Percentiles rank a stretch among this genome's conserved stretches.
phyloP scores from a whole-genome alignment of 2,329 filamentous ascomycete genomes.

The Aspergillus jensenii region DNA sequence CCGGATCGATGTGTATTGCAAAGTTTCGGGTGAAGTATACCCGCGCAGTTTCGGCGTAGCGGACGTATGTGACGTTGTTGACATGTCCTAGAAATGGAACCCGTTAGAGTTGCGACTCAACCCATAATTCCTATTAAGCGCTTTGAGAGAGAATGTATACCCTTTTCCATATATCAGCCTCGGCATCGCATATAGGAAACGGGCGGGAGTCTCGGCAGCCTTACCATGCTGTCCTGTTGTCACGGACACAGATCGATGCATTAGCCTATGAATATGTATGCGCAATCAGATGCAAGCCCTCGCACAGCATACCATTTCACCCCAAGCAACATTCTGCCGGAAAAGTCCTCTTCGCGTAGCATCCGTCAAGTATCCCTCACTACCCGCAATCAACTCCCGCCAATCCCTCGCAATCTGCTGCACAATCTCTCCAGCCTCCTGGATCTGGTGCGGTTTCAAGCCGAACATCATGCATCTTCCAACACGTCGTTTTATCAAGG shows the following conservation, averaged over 20 bases:
- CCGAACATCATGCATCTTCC: constrained; percentile 77
- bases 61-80: constrained; percentile 81
- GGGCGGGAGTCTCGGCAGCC: constrained; percentile 12
- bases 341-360: constrained; percentile 63
- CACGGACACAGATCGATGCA: constrained; percentile 2
- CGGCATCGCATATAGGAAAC: not conserved
- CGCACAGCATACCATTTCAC: constrained; percentile 67
- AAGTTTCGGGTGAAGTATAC: constrained; percentile 77
- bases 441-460: constrained; percentile 57
- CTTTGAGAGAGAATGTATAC: constrained; percentile 19
- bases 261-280: constrained; percentile 17
- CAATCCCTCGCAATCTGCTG: constrained; percentile 64
- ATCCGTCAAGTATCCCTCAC: constrained; percentile 71
- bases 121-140: not conserved
- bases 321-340: constrained; percentile 72
- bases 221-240: constrained; percentile 48
- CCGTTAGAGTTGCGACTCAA: not conserved
- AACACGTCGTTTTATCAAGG: constrained; percentile 64
- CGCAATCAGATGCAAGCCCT: not conserved
- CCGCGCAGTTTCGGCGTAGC: constrained; percentile 78
- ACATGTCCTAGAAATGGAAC: constrained; percentile 62
- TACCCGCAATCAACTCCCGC: constrained; percentile 69
- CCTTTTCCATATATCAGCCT: constrained; percentile 19
- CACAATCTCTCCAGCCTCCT: constrained; percentile 60
- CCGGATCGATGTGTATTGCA: constrained; percentile 61